Evolutionary conservation across 352 stramenopile species (phyloP).

Genomic region (Globisporangium heterothallicum): DNA sequence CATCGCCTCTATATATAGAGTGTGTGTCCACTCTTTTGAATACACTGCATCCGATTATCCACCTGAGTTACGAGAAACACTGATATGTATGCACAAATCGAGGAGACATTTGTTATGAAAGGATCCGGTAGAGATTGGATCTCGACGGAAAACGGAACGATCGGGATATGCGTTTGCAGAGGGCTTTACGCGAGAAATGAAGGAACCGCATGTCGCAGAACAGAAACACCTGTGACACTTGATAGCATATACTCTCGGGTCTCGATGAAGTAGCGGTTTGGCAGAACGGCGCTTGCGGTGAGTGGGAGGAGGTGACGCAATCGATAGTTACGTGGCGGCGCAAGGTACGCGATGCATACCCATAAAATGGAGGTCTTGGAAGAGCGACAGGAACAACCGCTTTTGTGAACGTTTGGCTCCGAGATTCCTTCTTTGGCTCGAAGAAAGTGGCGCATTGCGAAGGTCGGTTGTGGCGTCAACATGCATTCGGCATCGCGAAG

Average conservation of each 20-base stretch:
- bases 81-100: no score
- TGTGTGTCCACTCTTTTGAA: no score
- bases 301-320: background rate
- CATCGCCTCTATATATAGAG: background rate
- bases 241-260: background rate
- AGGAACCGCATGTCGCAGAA: background rate
- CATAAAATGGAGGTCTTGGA: background rate
- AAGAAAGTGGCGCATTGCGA: no score
- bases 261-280: background rate
- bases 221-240: background rate
- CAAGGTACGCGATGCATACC: background rate
- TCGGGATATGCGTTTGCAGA: background rate
- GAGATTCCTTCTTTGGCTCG: background rate
- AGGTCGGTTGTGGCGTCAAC: no score
- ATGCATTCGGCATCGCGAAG: no score
- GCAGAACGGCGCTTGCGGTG: no score
- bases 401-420: background rate
- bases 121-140: background rate
- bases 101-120: no score
- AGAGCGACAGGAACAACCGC: background rate
- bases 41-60: no score
- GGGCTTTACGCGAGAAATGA: constrained; percentile 1
- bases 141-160: background rate
- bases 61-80: no score
- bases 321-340: background rate